phyloP scores from a whole-genome alignment of 2,329 filamentous ascomycete genomes.

The Trichoderma koningiopsis region DNA sequence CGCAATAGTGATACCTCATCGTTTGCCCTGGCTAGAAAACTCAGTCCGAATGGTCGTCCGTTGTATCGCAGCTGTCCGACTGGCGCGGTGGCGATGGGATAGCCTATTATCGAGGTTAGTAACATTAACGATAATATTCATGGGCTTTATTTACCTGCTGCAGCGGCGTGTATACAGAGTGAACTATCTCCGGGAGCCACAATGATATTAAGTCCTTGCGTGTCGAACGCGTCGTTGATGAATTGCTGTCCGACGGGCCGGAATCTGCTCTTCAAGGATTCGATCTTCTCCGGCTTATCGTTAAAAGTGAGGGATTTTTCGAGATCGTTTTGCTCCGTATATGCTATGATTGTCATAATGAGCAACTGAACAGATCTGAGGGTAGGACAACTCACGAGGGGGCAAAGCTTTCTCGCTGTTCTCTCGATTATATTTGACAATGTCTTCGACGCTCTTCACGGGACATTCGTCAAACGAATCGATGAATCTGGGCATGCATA shows the following conservation, averaged over 20 bases:
- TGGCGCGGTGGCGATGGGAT: constrained; percentile 26
- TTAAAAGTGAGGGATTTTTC: constrained; percentile 27
- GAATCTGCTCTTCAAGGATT: neutral
- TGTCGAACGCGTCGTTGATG: constrained; percentile 20
- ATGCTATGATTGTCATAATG: constrained; percentile 10
- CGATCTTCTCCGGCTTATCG: constrained; percentile 18
- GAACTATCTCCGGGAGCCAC: constrained; percentile 26
- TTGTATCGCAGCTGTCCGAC: constrained; percentile 26
- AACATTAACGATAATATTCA: neutral
- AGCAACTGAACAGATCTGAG: accelerated
- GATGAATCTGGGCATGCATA: constrained; percentile 29
- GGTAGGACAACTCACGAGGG: constrained; percentile 17
- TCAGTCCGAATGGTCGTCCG: constrained; percentile 28
- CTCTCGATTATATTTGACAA: constrained; percentile 28
- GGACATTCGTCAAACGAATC: constrained; percentile 27
- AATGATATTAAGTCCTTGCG: constrained; percentile 21
- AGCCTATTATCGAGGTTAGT: constrained; percentile 8
- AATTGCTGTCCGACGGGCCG: constrained; percentile 13
- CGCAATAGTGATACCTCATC: constrained; percentile 26
- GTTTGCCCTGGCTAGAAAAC: constrained; percentile 23
- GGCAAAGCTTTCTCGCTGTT: constrained; percentile 28
- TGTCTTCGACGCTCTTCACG: constrained; percentile 20
- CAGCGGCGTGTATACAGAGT: constrained; percentile 28
- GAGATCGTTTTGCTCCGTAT: constrained; percentile 28
- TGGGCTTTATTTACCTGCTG: constrained; percentile 21